Base-by-base conservation (phyloP, 140 eudicot genomes). In the Stevia rebaudiana region DNA sequence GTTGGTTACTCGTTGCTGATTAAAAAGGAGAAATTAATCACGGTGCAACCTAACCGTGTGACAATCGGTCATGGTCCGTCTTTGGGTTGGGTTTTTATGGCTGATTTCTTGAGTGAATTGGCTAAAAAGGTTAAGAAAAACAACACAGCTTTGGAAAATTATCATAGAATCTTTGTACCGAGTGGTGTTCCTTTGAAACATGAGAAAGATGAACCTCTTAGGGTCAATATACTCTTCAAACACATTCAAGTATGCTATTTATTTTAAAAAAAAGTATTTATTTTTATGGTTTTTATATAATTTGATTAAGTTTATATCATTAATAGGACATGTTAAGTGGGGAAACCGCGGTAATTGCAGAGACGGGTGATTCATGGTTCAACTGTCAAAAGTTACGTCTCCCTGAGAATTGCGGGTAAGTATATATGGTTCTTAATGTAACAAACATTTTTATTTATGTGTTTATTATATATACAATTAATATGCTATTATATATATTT, bases 31-130 rank as follows among this genome's bases (percentile, higher is more conserved):
- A 88, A 88, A 68, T 41, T 83, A 0, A 64, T 88, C 42, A 51
- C 77, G n/a, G 94, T 88, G 70, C 84, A 88, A 60, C 88, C 94
- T 13, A 85, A 85, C 52, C 94, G 96, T 24, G 88, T 85, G 49
- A 85, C 81, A 6, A 54, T 88, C 52, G 94, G 88, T 39, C 56
- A 88, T 51, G 94, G 96, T 15, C 88, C 86, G 28, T 85, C 96
- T 11, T 78, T 83, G 9, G 96, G 96, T 18, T 88, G 96, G 91
- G 96, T 88, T 18, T 85, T 88, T 49, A 88, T 85, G 96, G 73
- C 85, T 0, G 94, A 89, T 23, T 89, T 85, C 67, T 76, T 89
- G 72, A 83, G 75, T 61, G 79, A 74, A 2, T 60, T 89, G 82
- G 88, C 88, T 28, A 81, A 85, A 73, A 85, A 76, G 81, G 42